phyloP scores from a whole-genome alignment of 1,284 basidiomycete genomes.

The Veloporphyrellus conicus region DNA sequence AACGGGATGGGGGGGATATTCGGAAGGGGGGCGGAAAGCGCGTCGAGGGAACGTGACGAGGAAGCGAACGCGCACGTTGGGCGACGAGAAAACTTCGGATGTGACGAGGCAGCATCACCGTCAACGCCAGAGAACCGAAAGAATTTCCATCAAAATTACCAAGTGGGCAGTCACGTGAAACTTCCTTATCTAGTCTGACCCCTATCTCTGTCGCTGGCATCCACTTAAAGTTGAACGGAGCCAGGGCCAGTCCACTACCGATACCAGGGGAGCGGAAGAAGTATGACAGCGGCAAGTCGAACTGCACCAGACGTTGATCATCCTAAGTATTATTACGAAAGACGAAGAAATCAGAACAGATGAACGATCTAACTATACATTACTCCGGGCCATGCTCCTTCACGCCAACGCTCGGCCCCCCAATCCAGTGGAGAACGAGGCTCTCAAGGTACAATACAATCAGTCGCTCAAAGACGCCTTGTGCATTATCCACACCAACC shows the following conservation, averaged over 20 bases:
- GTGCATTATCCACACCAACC: neutral
- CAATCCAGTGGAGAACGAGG: constrained; percentile 17
- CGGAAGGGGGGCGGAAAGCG: constrained; percentile 39
- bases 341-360: constrained; percentile 31
- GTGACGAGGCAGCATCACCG: constrained; percentile 31
- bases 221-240: too few species aligned
- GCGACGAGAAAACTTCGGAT: constrained; percentile 30
- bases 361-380: constrained; percentile 29
- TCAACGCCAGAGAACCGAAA: neutral
- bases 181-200: neutral
- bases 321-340: constrained; percentile 4
- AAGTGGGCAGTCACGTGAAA: constrained; percentile 5
- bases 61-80: constrained; percentile 20
- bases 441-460: constrained; percentile 11
- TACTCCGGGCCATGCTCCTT: neutral
- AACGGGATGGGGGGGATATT: constrained; percentile 36
- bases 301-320: too few species aligned
- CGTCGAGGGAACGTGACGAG: constrained; percentile 14
- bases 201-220: too few species aligned
- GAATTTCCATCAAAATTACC: neutral
- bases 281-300: too few species aligned
- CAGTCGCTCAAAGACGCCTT: too few species aligned
- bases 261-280: too few species aligned
- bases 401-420: constrained; percentile 7
- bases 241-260: too few species aligned